Base-by-base conservation (phyloP, 1,139 yeast genomes). In the Pneumocystis oryctolagi region DNA sequence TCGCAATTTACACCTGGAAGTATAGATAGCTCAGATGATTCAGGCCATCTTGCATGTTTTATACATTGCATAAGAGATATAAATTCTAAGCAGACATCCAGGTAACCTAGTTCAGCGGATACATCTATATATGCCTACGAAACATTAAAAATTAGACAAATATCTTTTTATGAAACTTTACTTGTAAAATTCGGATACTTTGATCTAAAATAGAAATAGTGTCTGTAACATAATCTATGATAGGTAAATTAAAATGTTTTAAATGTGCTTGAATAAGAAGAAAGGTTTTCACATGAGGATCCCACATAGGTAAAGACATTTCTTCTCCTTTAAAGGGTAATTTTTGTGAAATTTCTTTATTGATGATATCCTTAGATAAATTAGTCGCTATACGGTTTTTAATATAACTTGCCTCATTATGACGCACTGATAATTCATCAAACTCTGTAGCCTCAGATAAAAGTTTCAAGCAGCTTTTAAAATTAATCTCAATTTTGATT, bases 201-300 rank as follows among this genome's bases (percentile, higher is more conserved):
- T 92, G 98, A 71, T 92, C 99, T 66, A 94, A 77, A 3, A 94
- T 95, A 0, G 97, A 85, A 28, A 89, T 83, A 0, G 96, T 89
- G 74, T 92, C 99, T 71, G 92, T 97, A 16, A 87, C 79, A 72
- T 94, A 94, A 77, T 92, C 99, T 0, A 96, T 94, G 71, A 94
- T 88, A 1, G 98, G 98, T 62, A 92, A 76, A 66, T 88, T 95
- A 14, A 87, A 80, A 64, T 96, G 78, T 65, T 86, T 81, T 81
- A 94, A 82, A 70, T 82, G 89, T 0, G 97, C 97, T 73, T 94
- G 97, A 16, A 92, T 73, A 65, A 92, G 78, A 68, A 92, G 77
- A 71, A 82, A 92, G 0, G 96, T 85, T 72, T 92, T 92, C 67
- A 92, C 90, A 73, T 92, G 97, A 1, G 98, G 97, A 73, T 92